phyloP scores from a whole-genome alignment of 306 rosid species.

The Ormosia semicastrata region DNA sequence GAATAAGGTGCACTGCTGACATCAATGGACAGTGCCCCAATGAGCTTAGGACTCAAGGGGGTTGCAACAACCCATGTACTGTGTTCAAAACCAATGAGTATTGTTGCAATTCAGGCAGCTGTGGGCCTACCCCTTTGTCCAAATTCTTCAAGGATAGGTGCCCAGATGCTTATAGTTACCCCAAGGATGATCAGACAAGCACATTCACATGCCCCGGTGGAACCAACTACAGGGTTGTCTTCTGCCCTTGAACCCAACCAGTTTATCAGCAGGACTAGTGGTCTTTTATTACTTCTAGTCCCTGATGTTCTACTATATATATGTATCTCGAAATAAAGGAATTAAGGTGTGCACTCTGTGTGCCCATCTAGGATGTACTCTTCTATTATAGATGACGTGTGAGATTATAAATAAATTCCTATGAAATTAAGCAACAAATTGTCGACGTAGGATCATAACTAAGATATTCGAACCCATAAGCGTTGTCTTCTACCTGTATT shows the following conservation, averaged over 20 bases:
- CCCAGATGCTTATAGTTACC: conserved; percentile 40
- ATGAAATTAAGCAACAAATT: too few species aligned
- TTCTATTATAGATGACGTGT: too few species aligned
- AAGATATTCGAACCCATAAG: too few species aligned
- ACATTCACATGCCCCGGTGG: conserved; percentile 40
- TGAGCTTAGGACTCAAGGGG: conserved; percentile 31
- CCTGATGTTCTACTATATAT: too few species aligned
- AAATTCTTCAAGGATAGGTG: conserved; percentile 41
- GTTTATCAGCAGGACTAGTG: too few species aligned
- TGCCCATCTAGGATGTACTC: too few species aligned
- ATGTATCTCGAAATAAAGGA: too few species aligned
- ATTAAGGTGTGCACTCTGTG: too few species aligned
- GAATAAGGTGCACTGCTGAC: conserved; percentile 30
- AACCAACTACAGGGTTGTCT: conserved; percentile 41
- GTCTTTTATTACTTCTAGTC: too few species aligned
- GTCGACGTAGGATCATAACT: too few species aligned
- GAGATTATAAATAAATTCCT: too few species aligned
- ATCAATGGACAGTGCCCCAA: conserved; percentile 50
- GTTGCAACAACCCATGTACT: conserved; percentile 54
- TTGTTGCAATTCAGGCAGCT: conserved; percentile 30
- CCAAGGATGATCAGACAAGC: conserved; percentile 41
- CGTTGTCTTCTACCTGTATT: too few species aligned
- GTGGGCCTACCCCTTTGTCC: conserved; percentile 34
- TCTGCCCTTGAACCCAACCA: conserved; percentile 25
- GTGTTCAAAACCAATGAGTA: conserved; percentile 33